Percentiles rank a stretch among this genome's conserved stretches.
phyloP scores from a whole-genome alignment of 768 basidiomycete genomes.

The Rhodotorula toruloides region DNA sequence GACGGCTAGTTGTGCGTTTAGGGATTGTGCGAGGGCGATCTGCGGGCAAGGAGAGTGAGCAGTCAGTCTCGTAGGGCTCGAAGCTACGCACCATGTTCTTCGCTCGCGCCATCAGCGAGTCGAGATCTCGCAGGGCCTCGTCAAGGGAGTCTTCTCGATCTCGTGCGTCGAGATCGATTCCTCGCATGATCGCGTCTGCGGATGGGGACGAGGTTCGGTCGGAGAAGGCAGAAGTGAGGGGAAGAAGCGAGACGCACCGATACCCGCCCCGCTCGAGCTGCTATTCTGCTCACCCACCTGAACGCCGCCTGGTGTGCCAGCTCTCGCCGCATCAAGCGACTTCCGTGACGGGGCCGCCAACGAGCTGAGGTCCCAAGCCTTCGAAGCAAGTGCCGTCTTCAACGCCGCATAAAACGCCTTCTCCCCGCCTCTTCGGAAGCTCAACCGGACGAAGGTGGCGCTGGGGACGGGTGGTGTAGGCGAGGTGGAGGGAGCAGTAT shows the following conservation, averaged over 20 bases:
- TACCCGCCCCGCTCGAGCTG: background rate
- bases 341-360: too few relatives aligned
- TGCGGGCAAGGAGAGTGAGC: conserved; percentile 1
- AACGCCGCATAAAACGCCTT: conserved; percentile 72
- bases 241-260: conserved; percentile 31
- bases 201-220: too few relatives aligned
- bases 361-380: conserved; percentile 79
- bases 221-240: background rate
- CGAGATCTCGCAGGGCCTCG: conserved; percentile 76
- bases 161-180: conserved; percentile 64
- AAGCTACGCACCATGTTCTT: conserved; percentile 64
- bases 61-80: background rate
- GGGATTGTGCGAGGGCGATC: conserved; percentile 72
- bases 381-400: conserved; percentile 63
- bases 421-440: conserved; percentile 87
- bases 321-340: conserved; percentile 6
- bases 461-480: conserved; percentile 45
- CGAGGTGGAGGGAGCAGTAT: conserved; percentile 54
- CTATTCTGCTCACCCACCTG: background rate
- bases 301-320: background rate
- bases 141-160: conserved; percentile 62
- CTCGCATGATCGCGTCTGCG: conserved; percentile 73
- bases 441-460: conserved; percentile 62
- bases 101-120: conserved; percentile 83
- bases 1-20: conserved; percentile 72